These are phyloP conservation scores for Phaeomoniella chlamydospora DNA, from an alignment of 2,329 filamentous ascomycete species.

Conservation along the genomic window DNA sequence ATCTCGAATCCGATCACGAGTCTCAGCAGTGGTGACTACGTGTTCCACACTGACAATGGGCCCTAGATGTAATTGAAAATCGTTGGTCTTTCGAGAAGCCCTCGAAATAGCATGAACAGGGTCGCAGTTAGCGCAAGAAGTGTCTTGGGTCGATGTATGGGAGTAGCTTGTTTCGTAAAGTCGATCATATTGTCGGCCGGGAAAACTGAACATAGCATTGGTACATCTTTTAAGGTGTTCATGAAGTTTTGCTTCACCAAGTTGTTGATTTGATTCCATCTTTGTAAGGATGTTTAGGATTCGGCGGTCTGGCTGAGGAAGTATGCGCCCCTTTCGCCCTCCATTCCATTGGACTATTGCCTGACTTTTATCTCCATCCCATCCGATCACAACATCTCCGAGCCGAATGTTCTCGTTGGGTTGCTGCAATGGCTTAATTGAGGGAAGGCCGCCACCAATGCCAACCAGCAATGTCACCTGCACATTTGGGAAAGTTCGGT, in stretches of 20 bases:
- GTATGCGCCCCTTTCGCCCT: not conserved
- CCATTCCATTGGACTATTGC: not conserved
- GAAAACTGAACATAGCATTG: not conserved
- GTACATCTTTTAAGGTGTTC: not conserved
- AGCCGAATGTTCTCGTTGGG: constrained; percentile 8
- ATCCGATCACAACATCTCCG: constrained; percentile 12
- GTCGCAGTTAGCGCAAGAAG: not conserved
- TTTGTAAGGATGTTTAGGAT: constrained; percentile 1
- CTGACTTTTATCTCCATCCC: constrained; percentile 1
- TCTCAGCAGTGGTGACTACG: not conserved
- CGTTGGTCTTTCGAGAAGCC: not conserved
- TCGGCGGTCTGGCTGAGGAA: constrained; percentile 1
- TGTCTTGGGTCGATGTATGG: not conserved
- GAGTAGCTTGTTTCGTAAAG: constrained; percentile 1
- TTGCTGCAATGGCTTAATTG: not conserved
- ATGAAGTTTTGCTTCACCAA: not conserved
- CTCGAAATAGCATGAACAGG: not conserved
- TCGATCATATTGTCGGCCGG: not conserved
- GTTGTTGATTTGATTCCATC: constrained; percentile 1
- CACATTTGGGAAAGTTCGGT: constrained; percentile 8
- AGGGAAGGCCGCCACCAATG: constrained; percentile 1
- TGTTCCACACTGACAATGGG: not conserved
- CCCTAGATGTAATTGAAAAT: constrained; percentile 1
- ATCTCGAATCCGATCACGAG: constrained; percentile 4
- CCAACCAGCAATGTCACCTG: constrained; percentile 4